A percentile compares a stretch with the other conserved stretches of the same genome.
These are phyloP conservation scores for Coriolopsis trogii DNA, from an alignment of 1,284 basidiomycete species.

Conservation along the genomic window DNA sequence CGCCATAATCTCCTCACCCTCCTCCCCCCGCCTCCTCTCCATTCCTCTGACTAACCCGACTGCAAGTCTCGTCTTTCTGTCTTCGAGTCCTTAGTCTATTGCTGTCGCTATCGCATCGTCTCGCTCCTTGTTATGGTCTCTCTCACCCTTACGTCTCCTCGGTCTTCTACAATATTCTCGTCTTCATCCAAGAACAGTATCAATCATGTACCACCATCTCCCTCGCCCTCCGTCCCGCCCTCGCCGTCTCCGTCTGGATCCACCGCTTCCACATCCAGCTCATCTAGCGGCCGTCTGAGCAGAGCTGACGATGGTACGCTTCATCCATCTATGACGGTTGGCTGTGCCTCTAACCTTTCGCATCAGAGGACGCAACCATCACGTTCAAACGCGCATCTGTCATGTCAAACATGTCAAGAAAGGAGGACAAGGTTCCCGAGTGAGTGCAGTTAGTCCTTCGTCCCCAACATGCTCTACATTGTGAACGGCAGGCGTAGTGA, in stretches of 20 bases:
- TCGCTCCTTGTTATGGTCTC: slow-evolving; percentile 46
- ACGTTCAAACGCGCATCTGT: slow-evolving; percentile 51
- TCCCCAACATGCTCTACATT: not conserved
- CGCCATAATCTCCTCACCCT: slow-evolving; percentile 18
- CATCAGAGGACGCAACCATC: slow-evolving; percentile 69
- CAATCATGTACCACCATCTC: slow-evolving; percentile 37
- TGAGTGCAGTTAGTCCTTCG: slow-evolving; percentile 28
- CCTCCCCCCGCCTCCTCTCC: too few relatives aligned
- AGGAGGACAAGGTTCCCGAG: slow-evolving; percentile 60
- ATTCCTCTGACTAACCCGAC: slow-evolving; percentile 12
- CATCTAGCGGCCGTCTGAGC: slow-evolving; percentile 55
- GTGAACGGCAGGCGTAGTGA: slow-evolving; percentile 47
- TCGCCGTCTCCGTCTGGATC: slow-evolving; percentile 42
- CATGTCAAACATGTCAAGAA: slow-evolving; percentile 44
- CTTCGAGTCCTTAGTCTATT: slow-evolving; percentile 26
- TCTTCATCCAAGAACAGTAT: slow-evolving; percentile 34
- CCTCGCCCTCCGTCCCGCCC: slow-evolving; percentile 42
- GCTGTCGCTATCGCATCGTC: slow-evolving; percentile 33
- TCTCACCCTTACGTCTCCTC: slow-evolving; percentile 43
- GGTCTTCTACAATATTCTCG: slow-evolving; percentile 39
- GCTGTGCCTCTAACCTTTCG: slow-evolving; percentile 4
- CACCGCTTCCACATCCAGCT: slow-evolving; percentile 46
- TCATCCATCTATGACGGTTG: slow-evolving; percentile 1
- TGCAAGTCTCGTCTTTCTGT: too few relatives aligned
- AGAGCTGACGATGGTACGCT: slow-evolving; percentile 60